Base-by-base conservation (phyloP, 2,329 filamentous ascomycete genomes). In the Pseudocercospora ulei region DNA sequence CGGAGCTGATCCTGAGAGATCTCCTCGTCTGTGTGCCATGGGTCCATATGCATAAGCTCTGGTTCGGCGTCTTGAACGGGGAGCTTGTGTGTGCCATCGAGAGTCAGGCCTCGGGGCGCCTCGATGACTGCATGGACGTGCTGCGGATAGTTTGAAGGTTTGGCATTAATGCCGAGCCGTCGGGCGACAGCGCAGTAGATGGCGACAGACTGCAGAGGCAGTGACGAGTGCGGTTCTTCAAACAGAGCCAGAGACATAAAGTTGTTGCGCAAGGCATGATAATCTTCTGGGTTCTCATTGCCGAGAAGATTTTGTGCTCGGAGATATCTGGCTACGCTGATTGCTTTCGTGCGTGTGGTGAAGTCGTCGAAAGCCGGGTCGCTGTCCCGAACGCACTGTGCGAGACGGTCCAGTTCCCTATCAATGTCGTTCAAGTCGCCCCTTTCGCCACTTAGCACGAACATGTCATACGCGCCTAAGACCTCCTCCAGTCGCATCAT, bases 381-480 rank as follows among this genome's bases (percentile, higher is more conserved):
- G 16, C 69, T 65, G 1, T 54, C 44, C 7, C 66, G 66, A 41
- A 95, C 75, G 1, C 65, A 61, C 2, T 59, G 51, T 2, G 78
- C 75, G 22, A 84, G 68, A 1, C 65, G 59, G 57, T 90, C 78
- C 13, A 96, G 66, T 25, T 76, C 65, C n/a, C 61, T 56, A 7
- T 72, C 49, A 22, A 69, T 59, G 28, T 85, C 76, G 40, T 81
- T 71, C 35, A 88, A 63, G 56, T 92, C 85, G n/a, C 80, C 77
- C 18, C 71, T 68, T 11, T 76, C 72, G 38, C 80, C 79, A 48
- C 80, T 76, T 17, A 88, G 66, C 29, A 93, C 76, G 61, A 96
- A 96, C 62, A 96, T 72, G 60, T 96, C 90, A 59, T 92, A 93
- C 8, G 80, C 81, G 12, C 78, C 81, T 9, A 96, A 65, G 1